Evolutionary conservation across 2,329 filamentous ascomycete genomes (phyloP).

Genomic region (Xylaria sp.): DNA sequence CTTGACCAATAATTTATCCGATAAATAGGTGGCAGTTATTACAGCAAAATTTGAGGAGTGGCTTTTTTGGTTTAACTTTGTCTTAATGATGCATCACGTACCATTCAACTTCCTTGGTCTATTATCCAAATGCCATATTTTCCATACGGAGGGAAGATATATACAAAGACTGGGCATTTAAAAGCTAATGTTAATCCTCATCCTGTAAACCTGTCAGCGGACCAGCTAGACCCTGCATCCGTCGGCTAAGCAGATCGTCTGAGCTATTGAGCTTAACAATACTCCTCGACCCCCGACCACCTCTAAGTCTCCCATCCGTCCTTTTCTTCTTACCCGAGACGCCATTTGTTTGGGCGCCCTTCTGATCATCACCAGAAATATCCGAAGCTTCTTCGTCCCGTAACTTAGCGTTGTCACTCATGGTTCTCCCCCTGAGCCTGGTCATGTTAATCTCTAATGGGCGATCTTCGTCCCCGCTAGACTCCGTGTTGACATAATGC

Average conservation of each 20-base stretch:
- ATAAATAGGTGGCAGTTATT: too few relatives aligned
- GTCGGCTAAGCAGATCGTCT: slow-evolving; percentile 65
- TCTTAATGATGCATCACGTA: background rate
- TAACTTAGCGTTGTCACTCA: slow-evolving; percentile 39
- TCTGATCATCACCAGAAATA: slow-evolving; percentile 33
- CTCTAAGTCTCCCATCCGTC: slow-evolving; percentile 42
- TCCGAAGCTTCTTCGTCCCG: slow-evolving; percentile 32
- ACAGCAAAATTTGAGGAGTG: background rate
- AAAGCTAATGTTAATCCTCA: slow-evolving; percentile 41
- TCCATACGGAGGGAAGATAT: slow-evolving; percentile 16
- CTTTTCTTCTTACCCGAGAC: slow-evolving; percentile 43
- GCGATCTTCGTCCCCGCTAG: slow-evolving; percentile 79
- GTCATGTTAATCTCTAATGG: slow-evolving; percentile 84
- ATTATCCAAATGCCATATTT: slow-evolving; percentile 6
- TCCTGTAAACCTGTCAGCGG: slow-evolving; percentile 62
- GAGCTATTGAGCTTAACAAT: slow-evolving; percentile 66
- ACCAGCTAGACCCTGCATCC: slow-evolving; percentile 68
- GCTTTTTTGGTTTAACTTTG: background rate
- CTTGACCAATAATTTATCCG: too few relatives aligned
- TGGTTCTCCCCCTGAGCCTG: slow-evolving; percentile 48
- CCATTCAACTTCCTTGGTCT: background rate
- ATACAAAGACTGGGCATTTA: slow-evolving; percentile 16
- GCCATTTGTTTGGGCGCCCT: slow-evolving; percentile 13
- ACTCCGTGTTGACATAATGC: slow-evolving; percentile 66
- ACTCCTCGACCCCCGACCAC: slow-evolving; percentile 55